These are phyloP conservation scores for Groenewaldozyma tartarivorans DNA, from an alignment of 805 yeast species.

Conservation along the genomic window DNA sequence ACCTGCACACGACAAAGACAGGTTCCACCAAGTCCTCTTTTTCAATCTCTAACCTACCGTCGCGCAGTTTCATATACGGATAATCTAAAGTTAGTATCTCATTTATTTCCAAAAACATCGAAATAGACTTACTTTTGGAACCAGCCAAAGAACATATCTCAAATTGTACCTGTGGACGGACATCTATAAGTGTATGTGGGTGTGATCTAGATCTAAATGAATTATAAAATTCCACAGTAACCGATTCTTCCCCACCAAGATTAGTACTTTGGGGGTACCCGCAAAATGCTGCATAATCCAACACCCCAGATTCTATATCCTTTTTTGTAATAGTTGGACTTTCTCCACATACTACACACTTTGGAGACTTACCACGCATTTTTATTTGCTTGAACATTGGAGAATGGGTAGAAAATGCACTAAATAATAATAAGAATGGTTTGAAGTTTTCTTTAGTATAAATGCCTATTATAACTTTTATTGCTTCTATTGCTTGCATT, in stretches of 20 bases:
- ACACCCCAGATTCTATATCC: conserved; percentile 35
- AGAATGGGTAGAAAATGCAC: conserved; percentile 35
- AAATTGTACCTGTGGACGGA: conserved; percentile 71
- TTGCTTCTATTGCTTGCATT: conserved; percentile 79
- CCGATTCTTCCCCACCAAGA: conserved; percentile 41
- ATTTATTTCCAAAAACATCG: background rate
- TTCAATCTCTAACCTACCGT: conserved; percentile 21
- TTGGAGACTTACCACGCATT: conserved; percentile 58
- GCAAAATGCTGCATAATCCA: conserved; percentile 69
- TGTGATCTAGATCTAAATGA: conserved; percentile 6
- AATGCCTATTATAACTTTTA: conserved; percentile 56
- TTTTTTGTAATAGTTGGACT: conserved; percentile 41
- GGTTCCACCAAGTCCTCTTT: conserved; percentile 18
- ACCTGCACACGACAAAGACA: conserved; percentile 66
- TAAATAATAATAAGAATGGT: conserved; percentile 57
- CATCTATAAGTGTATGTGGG: conserved; percentile 49
- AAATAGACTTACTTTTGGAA: conserved; percentile 32
- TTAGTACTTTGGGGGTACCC: conserved; percentile 42
- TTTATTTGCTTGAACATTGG: conserved; percentile 56
- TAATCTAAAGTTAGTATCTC: conserved; percentile 27
- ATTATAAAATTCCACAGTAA: conserved; percentile 34
- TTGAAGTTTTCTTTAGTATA: conserved; percentile 41
- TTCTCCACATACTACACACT: conserved; percentile 59
- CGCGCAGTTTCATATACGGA: conserved; percentile 45
- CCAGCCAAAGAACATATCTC: conserved; percentile 51